phyloP scores from a whole-genome alignment of 129 eudicot species.

The Chrysanthemum seticuspe region DNA sequence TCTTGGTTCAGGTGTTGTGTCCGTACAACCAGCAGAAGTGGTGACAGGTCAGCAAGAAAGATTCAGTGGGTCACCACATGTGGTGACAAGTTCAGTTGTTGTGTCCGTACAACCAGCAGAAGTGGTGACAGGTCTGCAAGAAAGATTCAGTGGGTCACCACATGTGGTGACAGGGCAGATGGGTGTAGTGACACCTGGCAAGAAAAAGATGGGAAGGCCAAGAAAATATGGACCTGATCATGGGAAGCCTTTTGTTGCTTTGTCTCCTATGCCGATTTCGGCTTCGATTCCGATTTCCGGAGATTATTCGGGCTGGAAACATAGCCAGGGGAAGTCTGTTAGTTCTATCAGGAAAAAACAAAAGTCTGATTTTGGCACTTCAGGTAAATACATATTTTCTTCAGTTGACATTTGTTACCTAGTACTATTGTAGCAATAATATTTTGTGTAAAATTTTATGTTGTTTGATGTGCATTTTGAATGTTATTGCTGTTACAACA shows the following conservation, averaged over 20 bases:
- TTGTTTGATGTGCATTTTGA: no score
- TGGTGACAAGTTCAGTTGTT: not conserved
- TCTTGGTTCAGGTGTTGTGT: not conserved
- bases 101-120: not conserved
- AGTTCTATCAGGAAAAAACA: constrained; percentile 57
- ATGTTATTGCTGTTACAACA: no score
- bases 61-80: constrained; percentile 26
- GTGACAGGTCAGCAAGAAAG: constrained; percentile 4
- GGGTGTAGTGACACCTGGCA: constrained; percentile 19
- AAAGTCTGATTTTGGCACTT: constrained; percentile 47
- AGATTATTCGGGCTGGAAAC: constrained; percentile 70
- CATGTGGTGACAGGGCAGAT: constrained; percentile 11
- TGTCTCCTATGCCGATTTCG: constrained; percentile 95
- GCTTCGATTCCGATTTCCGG: constrained; percentile 89
- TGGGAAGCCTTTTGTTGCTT: constrained; percentile 42
- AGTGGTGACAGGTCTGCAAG: not conserved
- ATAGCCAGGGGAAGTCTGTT: constrained; percentile 31
- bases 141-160: constrained; percentile 21
- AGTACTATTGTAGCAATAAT: no score
- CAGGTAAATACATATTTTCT: constrained; percentile 31
- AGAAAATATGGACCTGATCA: constrained; percentile 71
- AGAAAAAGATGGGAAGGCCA: constrained; percentile 91
- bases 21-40: not conserved
- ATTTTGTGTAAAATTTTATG: no score
- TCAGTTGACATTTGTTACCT: no score